These are phyloP conservation scores for Cynanchum wilfordii DNA, from an alignment of 257 asterid species.

Conservation along the genomic window DNA sequence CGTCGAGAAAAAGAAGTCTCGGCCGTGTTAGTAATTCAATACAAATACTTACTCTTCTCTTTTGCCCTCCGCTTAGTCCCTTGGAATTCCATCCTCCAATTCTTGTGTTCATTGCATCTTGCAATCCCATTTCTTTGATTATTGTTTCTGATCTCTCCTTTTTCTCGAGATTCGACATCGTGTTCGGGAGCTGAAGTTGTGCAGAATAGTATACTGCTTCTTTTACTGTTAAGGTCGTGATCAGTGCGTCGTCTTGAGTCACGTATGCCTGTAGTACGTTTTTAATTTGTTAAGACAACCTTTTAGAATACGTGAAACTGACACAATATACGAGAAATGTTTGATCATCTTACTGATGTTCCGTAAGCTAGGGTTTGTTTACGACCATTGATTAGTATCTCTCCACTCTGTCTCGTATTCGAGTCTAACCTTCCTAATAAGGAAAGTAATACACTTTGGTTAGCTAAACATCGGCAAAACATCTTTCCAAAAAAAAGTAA, in stretches of 20 bases:
- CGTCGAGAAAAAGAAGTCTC: constrained; percentile 27
- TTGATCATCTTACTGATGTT: constrained; percentile 28
- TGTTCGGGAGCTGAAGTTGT: constrained; percentile 26
- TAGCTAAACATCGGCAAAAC: not conserved
- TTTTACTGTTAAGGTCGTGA: constrained; percentile 24
- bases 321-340: too few species aligned
- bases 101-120: constrained; percentile 23
- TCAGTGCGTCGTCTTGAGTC: constrained; percentile 24
- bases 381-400: constrained; percentile 25
- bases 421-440: constrained; percentile 16
- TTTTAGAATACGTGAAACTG: too few species aligned
- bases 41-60: constrained; percentile 32
- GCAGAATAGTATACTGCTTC: constrained; percentile 32
- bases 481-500: too few species aligned
- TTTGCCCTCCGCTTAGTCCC: constrained; percentile 30
- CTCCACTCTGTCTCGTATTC: constrained; percentile 26
- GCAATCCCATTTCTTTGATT: constrained; percentile 32
- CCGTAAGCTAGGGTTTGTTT: constrained; percentile 26
- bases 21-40: constrained; percentile 28
- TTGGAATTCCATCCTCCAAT: constrained; percentile 27
- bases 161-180: constrained; percentile 22
- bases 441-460: not conserved
- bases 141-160: constrained; percentile 23
- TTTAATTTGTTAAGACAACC: too few species aligned
- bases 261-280: constrained; percentile 34